Conservation (phyloP, 2,329 filamentous ascomycete species). For the Cadophora luteo-olivacea region DNA sequence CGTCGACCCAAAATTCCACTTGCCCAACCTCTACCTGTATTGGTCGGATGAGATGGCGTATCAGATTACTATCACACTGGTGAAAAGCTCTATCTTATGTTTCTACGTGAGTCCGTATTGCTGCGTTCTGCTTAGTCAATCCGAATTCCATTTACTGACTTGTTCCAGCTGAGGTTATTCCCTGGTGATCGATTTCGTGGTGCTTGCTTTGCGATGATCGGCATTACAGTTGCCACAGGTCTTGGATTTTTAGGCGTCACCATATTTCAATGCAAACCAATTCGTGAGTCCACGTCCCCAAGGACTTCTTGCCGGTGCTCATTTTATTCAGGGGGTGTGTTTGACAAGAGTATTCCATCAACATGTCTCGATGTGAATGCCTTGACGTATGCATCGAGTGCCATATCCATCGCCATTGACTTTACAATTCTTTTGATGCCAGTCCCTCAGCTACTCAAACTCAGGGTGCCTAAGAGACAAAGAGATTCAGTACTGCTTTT, state of each 20-base stretch:
- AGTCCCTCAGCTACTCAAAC: not conserved
- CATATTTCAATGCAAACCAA: conserved; percentile 17
- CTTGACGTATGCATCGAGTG: conserved; percentile 9
- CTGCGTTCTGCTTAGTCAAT: too few relatives aligned
- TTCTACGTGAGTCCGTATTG: conserved; percentile 2
- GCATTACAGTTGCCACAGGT: conserved; percentile 1
- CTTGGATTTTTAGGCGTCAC: conserved; percentile 8
- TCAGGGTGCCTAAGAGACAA: conserved; percentile 2
- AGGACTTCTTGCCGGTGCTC: not conserved
- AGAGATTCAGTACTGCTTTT: conserved; percentile 12
- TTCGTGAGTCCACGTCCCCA: not conserved
- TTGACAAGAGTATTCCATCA: conserved; percentile 6
- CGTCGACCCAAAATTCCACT: conserved; percentile 3
- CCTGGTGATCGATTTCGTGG: conserved; percentile 5
- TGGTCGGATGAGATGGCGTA: conserved; percentile 14
- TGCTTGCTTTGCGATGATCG: conserved; percentile 6
- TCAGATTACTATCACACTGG: conserved; percentile 5
- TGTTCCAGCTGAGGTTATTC: conserved; percentile 5
- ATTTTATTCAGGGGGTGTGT: not conserved
- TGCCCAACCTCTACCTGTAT: conserved; percentile 10
- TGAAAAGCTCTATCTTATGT: conserved; percentile 15
- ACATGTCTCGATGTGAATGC: conserved; percentile 7
- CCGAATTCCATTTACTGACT: not conserved
- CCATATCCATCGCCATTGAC: conserved; percentile 11
- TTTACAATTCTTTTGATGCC: conserved; percentile 18